Evolutionary conservation across 192 early-diverging fungal species (phyloP).

Genomic region (Backusella liffmaniae): DNA sequence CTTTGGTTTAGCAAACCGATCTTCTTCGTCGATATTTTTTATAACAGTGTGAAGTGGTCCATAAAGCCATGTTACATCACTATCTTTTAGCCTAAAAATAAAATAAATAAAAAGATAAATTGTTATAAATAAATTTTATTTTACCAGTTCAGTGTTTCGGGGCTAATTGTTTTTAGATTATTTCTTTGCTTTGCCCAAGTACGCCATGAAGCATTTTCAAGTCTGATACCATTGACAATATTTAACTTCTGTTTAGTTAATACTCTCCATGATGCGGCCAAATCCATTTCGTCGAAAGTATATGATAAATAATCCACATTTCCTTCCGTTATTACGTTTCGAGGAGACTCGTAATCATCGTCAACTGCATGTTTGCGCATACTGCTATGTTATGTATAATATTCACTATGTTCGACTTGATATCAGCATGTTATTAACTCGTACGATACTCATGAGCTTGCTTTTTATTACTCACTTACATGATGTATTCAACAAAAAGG

Average conservation of each 20-base stretch:
- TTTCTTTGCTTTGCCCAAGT: slow-evolving; percentile 63
- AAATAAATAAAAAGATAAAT: neutral
- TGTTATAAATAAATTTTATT: neutral
- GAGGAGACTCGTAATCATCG: slow-evolving; percentile 25
- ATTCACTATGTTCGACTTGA: neutral
- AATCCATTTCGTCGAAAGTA: slow-evolving; percentile 59
- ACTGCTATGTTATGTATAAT: neutral
- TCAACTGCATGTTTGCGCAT: slow-evolving; percentile 12
- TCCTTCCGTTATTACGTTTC: slow-evolving; percentile 27
- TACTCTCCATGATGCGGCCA: slow-evolving; percentile 61
- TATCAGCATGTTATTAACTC: neutral
- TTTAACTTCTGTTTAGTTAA: slow-evolving; percentile 63
- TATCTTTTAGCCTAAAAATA: slow-evolving; percentile 57
- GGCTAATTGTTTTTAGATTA: slow-evolving; percentile 53
- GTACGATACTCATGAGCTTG: too few relatives aligned
- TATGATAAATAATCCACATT: slow-evolving; percentile 63
- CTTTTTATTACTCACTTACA: too few relatives aligned
- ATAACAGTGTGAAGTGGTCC: slow-evolving; percentile 62
- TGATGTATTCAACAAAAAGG: neutral
- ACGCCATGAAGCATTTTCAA: slow-evolving; percentile 70
- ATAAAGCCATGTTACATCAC: slow-evolving; percentile 68
- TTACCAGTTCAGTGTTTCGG: slow-evolving; percentile 50
- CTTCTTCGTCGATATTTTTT: slow-evolving; percentile 25
- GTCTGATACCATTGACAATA: slow-evolving; percentile 58
- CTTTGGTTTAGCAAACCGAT: slow-evolving; percentile 30